Evolutionary conservation across 192 early-diverging fungal genomes (phyloP).

Genomic region (Linnemannia zychae): DNA sequence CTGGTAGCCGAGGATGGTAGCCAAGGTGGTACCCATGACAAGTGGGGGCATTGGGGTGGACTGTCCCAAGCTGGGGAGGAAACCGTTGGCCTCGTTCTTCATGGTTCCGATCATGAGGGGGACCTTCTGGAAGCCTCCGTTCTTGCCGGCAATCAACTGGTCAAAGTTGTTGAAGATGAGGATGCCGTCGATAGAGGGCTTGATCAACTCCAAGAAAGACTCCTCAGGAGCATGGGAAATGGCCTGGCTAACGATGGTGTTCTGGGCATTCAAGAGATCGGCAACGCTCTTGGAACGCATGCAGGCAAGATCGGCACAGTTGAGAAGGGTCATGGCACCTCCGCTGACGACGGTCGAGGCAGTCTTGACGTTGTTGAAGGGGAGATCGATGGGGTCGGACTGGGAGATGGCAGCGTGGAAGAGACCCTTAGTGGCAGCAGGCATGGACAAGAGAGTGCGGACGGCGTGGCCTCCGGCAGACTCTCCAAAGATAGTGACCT

Average conservation of each 20-base stretch:
- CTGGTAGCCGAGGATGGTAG: conserved; percentile 47
- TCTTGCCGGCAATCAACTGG: conserved; percentile 51
- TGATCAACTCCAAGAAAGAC: conserved; percentile 57
- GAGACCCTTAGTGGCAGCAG: conserved; percentile 52
- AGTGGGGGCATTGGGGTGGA: conserved; percentile 38
- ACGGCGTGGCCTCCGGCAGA: conserved; percentile 53
- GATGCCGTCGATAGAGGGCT: conserved; percentile 46
- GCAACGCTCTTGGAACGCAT: conserved; percentile 46
- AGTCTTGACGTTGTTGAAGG: conserved; percentile 51
- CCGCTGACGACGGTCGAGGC: conserved; percentile 41
- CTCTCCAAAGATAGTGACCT: conserved; percentile 55
- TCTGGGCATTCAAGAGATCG: conserved; percentile 37
- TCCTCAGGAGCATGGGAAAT: conserved; percentile 47
- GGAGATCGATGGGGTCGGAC: conserved; percentile 49
- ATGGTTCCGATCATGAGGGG: conserved; percentile 56
- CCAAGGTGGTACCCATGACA: conserved; percentile 39
- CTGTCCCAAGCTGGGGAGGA: conserved; percentile 53
- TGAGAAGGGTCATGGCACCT: conserved; percentile 46
- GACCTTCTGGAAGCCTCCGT: conserved; percentile 44
- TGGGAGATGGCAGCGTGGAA: conserved; percentile 51
- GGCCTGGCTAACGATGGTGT: conserved; percentile 38
- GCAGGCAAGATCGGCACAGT: conserved; percentile 37
- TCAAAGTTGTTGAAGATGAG: conserved; percentile 55
- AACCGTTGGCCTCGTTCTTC: conserved; percentile 55
- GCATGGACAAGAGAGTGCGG: conserved; percentile 55